Base-by-base conservation (phyloP, 129 eudicot genomes). In the Gnaphalium uliginosum region DNA sequence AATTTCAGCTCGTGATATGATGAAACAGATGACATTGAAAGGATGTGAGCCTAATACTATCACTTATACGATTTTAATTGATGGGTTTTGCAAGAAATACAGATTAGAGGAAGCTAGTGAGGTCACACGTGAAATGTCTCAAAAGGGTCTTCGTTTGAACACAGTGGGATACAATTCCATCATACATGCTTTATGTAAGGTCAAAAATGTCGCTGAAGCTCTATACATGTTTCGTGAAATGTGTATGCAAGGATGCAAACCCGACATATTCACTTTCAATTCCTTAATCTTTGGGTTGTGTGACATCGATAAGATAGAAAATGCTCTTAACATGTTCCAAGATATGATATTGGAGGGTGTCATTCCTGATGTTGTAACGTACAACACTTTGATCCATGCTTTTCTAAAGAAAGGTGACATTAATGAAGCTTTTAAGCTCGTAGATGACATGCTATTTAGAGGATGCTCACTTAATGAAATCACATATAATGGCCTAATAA, bases 341-440 rank as follows among this genome's bases (percentile, higher is more conserved):
- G 94, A 91, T 82, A 95, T 95, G 99, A 66, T 87, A 46, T 81
- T 81, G 78, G 97, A 95, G 68, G 99, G 99, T 76, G 88, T 91
- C 54, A 80, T 95, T 81, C 95, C 99, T 0, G 87, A 95, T 79
- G 79, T 89, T 9, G 85, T 89, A 33, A 95, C 99, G 24, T 95
- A 89, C 83, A 95, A 95, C 77, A 95, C 97, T 15, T 70, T 95
- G 76, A 95, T 95, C 69, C 88, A 85, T 33, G 85, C 86, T 70
- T 91, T 87, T 78, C 56, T 91, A 27, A 87, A 85, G 57, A 85
- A 48, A 53, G 85, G 92, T 66, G 84, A 67, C 19, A 79, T 66
- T 25, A 69, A 65, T 62, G 90, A 91, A 74, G 99, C 97, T 64
- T 87, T 87, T 71, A 86, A 87, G 76, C 89, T 91, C 30, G 96